Percentiles rank a stretch among this genome's conserved stretches.
phyloP scores from a whole-genome alignment of 108 stramenopile species.

The Thalassiosira profunda region DNA sequence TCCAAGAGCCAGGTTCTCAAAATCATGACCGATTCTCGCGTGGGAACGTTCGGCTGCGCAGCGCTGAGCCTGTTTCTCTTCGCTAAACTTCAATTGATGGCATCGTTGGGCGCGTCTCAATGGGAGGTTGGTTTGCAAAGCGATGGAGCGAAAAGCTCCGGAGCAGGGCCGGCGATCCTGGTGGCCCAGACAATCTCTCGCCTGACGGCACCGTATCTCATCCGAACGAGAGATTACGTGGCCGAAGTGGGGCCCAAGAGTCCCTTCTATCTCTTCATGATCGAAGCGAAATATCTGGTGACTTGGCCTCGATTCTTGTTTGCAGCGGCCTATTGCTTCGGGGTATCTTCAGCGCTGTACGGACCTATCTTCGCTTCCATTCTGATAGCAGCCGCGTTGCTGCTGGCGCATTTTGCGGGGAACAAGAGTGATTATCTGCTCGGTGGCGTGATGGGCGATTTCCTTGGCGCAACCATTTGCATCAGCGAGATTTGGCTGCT shows the following conservation, averaged over 20 bases:
- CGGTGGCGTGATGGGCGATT: slow-evolving; percentile 85
- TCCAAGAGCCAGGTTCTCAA: slow-evolving; percentile 67
- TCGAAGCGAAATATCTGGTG: slow-evolving; percentile 70
- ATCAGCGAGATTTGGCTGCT: slow-evolving; percentile 54
- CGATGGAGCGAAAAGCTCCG: slow-evolving; percentile 4
- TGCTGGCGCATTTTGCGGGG: slow-evolving; percentile 43
- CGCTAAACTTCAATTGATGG: slow-evolving; percentile 64
- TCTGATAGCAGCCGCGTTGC: slow-evolving; percentile 38
- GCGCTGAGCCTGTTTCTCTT: slow-evolving; percentile 62
- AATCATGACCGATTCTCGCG: slow-evolving; percentile 85
- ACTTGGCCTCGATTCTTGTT: slow-evolving; percentile 59
- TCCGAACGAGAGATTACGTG: slow-evolving; percentile 67
- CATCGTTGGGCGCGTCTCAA: slow-evolving; percentile 33
- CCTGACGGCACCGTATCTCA: slow-evolving; percentile 63
- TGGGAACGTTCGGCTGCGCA: slow-evolving; percentile 86
- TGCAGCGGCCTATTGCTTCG: slow-evolving; percentile 41
- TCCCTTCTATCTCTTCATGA: slow-evolving; percentile 68
- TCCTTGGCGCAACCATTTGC: slow-evolving; percentile 78
- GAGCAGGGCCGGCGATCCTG: slow-evolving; percentile 50
- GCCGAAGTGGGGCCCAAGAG: slow-evolving; percentile 78
- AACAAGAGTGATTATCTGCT: slow-evolving; percentile 32
- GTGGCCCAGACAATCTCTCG: slow-evolving; percentile 71
- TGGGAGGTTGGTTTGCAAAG: too few relatives aligned
- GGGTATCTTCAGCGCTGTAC: slow-evolving; percentile 40
- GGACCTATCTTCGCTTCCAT: slow-evolving; percentile 23